Base-by-base conservation (phyloP, 169 alveolate genomes). In the Eimeria zaria region DNA sequence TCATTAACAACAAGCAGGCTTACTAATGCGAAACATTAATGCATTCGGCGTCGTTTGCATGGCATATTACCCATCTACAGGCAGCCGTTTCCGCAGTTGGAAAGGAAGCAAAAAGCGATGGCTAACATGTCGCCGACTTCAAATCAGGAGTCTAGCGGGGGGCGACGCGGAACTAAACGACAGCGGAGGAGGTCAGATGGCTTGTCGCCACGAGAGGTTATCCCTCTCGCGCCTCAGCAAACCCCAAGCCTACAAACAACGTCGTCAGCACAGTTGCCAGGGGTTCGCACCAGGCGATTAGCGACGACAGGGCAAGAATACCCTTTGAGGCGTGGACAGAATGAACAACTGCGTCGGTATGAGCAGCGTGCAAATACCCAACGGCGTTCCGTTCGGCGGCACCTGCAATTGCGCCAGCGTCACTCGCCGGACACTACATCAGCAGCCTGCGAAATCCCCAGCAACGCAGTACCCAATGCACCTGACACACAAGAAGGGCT, bases 151-250 rank as follows among this genome's bases (percentile, higher is more conserved):
- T 24, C 81, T 18, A 27, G 48, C 22, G 83, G 51, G 62, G 58
- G 83, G 11, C 39, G 94, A 3, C 94, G 94, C 33, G 94, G 83
- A 64, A 24, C 94, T 14, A 87, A 87, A 22, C 94, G 94, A 1
- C 94, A 87, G 33, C 55, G 94, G 81, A 39, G 83, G 62, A 60
- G 94, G 62, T 87, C 94, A 7, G 94, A 41, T 55, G 94, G 94
- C 44, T 18, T 60, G 36, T 87, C 94, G 7, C 94, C 94, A 16
- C 46, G 94, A 14, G 94, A 87, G 16, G 81, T 53, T 18, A 20
- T 64, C 67, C 78, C 94, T 30, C 55, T 39, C n/a, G 36, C 81
- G 7, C 83, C 44, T 6, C 94, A 62, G 64, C 94, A 62, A 51
- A 53, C 83, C 48, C 16, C 81, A 30, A 83, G 41, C 44, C 46